phyloP scores from a whole-genome alignment of 257 asterid species.

The Phtheirospermum japonicum region DNA sequence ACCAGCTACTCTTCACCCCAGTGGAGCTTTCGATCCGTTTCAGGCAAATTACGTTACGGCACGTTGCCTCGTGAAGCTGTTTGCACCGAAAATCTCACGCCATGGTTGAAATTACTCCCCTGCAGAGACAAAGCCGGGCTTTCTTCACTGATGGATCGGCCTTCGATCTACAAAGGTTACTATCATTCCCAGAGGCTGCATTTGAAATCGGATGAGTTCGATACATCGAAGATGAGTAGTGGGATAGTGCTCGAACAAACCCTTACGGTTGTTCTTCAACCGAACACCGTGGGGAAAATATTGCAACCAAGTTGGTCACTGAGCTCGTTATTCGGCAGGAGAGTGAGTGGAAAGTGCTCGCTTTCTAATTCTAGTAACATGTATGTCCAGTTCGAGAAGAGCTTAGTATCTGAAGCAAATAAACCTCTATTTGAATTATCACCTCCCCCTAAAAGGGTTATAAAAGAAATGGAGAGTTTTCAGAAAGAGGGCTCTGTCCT shows the following conservation, averaged over 20 bases:
- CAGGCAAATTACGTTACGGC: constrained; percentile 75
- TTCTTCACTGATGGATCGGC: constrained; percentile 87
- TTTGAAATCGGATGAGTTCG: constrained; percentile 66
- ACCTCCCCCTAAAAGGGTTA: constrained; percentile 56
- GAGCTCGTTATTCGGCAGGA: constrained; percentile 82
- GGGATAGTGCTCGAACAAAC: constrained; percentile 89
- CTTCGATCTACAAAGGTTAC: constrained; percentile 76
- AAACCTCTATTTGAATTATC: constrained; percentile 62
- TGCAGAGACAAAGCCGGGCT: constrained; percentile 95
- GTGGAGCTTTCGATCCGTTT: constrained; percentile 64
- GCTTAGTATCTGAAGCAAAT: constrained; percentile 53
- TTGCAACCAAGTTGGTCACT: constrained; percentile 84
- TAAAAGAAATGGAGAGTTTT: constrained; percentile 45
- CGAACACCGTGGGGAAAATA: constrained; percentile 41
- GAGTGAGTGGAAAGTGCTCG: constrained; percentile 65
- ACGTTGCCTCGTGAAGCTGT: constrained; percentile 99
- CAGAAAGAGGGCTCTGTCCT: constrained; percentile 49
- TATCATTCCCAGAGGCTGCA: constrained; percentile 92
- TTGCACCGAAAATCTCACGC: constrained; percentile 98
- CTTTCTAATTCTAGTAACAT: constrained; percentile 72
- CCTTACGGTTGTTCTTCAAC: constrained; percentile 86
- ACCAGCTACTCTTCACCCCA: constrained; percentile 74
- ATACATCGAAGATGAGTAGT: constrained; percentile 32
- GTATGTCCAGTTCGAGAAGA: constrained; percentile 69
- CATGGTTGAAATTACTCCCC: constrained; percentile 98